Evolutionary conservation across 257 asterid genomes (phyloP).

Genomic region (Jacaranda copaia): DNA sequence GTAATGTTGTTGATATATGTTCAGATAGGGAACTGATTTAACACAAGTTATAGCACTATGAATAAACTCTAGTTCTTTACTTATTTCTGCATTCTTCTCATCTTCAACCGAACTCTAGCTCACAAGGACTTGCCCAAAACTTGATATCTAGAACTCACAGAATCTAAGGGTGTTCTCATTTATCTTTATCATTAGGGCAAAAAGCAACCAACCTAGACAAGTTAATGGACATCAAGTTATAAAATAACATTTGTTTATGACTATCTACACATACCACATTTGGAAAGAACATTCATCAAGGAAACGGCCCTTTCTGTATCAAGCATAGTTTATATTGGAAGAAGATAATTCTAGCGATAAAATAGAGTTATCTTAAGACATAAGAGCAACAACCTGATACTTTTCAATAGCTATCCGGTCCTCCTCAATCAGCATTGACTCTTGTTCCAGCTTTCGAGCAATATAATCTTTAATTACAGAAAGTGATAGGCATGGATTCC

Average conservation of each 20-base stretch:
- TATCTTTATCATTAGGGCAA: too few relatives aligned
- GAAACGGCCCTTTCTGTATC: neutral
- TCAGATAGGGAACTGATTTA: neutral
- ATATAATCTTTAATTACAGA: constrained; percentile 93
- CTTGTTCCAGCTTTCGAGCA: constrained; percentile 91
- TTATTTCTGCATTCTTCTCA: too few relatives aligned
- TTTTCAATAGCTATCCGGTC: constrained; percentile 84
- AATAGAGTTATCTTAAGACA: constrained; percentile 3
- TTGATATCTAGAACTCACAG: too few relatives aligned
- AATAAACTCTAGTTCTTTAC: neutral
- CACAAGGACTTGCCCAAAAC: too few relatives aligned
- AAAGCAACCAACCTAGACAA: too few relatives aligned
- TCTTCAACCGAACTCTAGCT: too few relatives aligned
- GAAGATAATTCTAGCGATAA: constrained; percentile 22
- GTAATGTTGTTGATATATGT: neutral
- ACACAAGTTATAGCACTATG: neutral
- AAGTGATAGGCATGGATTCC: constrained; percentile 89
- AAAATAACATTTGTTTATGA: neutral
- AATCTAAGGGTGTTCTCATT: too few relatives aligned
- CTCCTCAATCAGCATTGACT: constrained; percentile 90
- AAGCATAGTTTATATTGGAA: constrained; percentile 19
- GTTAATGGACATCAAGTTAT: too few relatives aligned
- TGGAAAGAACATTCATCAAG: constrained; percentile 1
- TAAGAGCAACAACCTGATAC: constrained; percentile 72
- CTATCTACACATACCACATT: neutral